Evolutionary conservation across 345 rosid genomes (phyloP), one percentile per base, ranked within the genome.

Genomic region (Eucalyptus cloeziana): DNA sequence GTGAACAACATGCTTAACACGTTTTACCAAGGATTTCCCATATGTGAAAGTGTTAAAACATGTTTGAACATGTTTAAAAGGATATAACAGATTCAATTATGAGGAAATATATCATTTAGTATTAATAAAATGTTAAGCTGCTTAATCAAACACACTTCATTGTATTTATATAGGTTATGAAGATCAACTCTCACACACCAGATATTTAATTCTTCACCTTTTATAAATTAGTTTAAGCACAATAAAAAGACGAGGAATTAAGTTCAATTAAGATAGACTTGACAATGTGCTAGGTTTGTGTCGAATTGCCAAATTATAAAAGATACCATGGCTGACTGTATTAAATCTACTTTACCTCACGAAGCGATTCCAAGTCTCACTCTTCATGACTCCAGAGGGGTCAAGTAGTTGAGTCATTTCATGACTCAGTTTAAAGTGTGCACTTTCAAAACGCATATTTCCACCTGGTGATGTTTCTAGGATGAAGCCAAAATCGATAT

Each of bases 361-460:
- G 67, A 98, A 98, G 30, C 92, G 95, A 56, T 92, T 86, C 99
- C 99, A 97, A 49, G 97, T 95, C 64, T 98, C 98, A 89, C 99
- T 97, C 91, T 96, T 98, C 99, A 98, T 96, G 85, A 92, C 94
- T 67, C 99, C 99, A 1, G 99, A 96, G 12, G 99, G 99, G 71
- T 98, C 99, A 67, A 98, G 93, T 86, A 98, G 92, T 87, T 98
- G 99, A 83, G 99, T 98, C 99, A 98, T 98, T 93, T 98, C 99
- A 87, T 98, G 99, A 94, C 99, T 98, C 94, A 98, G 93, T 92
- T 98, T 98, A 93, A 98, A 97, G 93, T 98, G 99, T 40, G 99
- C 99, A 89, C 97, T 98, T 93, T 98, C 99, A 49, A 98, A 98
- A 49, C 98, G 94, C 99, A 98, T 96, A 91, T 98, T 98, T 79